Evolutionary conservation across 495 filamentous ascomycete species (phyloP).

Genomic region (Lepraria neglecta): DNA sequence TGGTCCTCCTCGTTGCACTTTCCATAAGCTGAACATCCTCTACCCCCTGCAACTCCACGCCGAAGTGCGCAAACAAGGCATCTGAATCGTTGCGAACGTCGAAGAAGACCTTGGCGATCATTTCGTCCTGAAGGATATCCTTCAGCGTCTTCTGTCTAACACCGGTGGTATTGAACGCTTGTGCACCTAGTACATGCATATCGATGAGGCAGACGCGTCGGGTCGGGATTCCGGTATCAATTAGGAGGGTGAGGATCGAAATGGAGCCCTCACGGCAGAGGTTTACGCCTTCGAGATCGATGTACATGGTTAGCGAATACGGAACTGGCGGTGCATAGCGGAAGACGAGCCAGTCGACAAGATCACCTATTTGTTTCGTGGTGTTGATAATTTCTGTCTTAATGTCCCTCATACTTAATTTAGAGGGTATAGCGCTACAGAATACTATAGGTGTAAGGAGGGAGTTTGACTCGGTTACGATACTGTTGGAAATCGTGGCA

Average conservation of each 20-base stretch:
- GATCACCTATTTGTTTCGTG: not conserved
- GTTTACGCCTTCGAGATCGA: not conserved
- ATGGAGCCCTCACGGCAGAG: not conserved
- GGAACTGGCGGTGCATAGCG: not conserved
- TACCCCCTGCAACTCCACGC: slow-evolving; percentile 37
- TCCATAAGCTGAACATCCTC: slow-evolving; percentile 56
- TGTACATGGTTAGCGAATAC: not conserved
- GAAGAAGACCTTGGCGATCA: slow-evolving; percentile 35
- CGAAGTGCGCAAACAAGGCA: slow-evolving; percentile 44
- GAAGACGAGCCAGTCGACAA: not conserved
- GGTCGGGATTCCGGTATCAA: not conserved
- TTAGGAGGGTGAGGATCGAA: not conserved
- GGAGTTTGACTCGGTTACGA: too few species aligned
- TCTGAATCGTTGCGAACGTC: slow-evolving; percentile 48
- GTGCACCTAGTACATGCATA: not conserved
- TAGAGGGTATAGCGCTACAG: not conserved
- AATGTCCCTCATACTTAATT: not conserved
- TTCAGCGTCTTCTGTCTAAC: not conserved
- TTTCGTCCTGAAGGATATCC: not conserved
- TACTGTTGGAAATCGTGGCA: too few species aligned
- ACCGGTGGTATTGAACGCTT: slow-evolving; percentile 4
- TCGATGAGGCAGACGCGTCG: not conserved
- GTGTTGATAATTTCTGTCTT: not conserved
- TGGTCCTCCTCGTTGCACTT: slow-evolving; percentile 36
- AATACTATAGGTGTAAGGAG: not conserved